A percentile compares a stretch with the other conserved stretches of the same genome.
These are phyloP conservation scores for Parathielavia appendiculata DNA, from an alignment of 495 filamentous ascomycete genomes.

Conservation along the genomic window DNA sequence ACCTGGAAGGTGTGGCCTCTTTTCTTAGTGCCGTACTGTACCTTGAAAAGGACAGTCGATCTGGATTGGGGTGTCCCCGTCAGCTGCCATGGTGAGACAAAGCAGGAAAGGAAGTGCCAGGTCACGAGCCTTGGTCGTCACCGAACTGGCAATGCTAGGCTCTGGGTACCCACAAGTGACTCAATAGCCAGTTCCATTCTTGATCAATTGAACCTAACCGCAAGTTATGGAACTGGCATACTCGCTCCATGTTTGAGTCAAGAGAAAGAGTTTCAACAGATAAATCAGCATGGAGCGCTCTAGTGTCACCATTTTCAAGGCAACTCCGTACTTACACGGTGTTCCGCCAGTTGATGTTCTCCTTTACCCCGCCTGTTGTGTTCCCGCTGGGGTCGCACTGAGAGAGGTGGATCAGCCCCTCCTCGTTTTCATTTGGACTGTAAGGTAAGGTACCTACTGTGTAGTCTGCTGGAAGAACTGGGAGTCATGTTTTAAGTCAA, in stretches of 20 bases:
- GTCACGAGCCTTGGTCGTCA: slow-evolving; percentile 1
- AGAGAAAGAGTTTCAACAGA: too few species aligned
- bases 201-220: not conserved
- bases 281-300: too few species aligned
- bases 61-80: not conserved
- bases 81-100: not conserved
- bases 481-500: not conserved
- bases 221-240: too few species aligned
- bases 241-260: too few species aligned
- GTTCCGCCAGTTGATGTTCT: too few species aligned
- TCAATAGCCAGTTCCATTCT: not conserved
- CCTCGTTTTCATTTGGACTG: too few species aligned
- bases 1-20: too few species aligned
- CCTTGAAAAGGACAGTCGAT: not conserved
- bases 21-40: too few species aligned
- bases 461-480: too few species aligned
- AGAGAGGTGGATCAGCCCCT: slow-evolving; percentile 7
- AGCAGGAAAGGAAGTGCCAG: not conserved
- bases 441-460: too few species aligned
- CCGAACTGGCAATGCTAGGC: not conserved
- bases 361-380: slow-evolving; percentile 29
- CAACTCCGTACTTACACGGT: too few species aligned
- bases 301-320: too few species aligned
- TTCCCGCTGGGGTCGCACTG: slow-evolving; percentile 6
- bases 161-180: not conserved